Evolutionary conservation across 352 stramenopile species (phyloP), one percentile per base, ranked within the genome.

Genomic region (Pythium periplocum): DNA sequence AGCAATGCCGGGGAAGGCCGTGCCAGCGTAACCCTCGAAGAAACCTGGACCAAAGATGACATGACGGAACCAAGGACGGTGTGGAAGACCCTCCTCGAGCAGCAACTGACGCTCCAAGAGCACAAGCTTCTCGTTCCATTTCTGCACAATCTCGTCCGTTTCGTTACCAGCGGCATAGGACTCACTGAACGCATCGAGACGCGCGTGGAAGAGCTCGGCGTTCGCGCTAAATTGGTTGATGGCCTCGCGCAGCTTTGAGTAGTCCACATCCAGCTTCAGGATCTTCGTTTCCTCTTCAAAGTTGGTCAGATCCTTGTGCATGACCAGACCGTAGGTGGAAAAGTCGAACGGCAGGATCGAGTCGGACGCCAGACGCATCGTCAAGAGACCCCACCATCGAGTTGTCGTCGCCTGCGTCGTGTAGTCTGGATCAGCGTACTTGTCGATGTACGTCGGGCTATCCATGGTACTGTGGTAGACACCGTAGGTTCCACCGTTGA

Each of bases 401-500:
- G 72, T 53, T 17, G 64, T 54, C 35, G 68, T 59, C 26, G 58
- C 61, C 44, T 53, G n/a, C 41, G 66, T 55, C 35, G 48, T 45
- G 55, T 71, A 86, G 11, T 60, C 54, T 11, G 75, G 75, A 45
- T 86, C 75, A 11, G 53, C 62, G 26, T 64, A 56, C 6, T 42
- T 78, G 26, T 83, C 70, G 30, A 82, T 48, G 53, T 70, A 90
- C 45, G 55, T 64, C 51, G 83, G 81, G 46, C 62, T 83, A 60
- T 93, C 83, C 64, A 87, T 91, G 34, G 82, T 76, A 41, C 65
- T 83, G 59, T 96, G 86, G 60, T 96, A 93, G 10, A 71, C 63
- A 32, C 83, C 83, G 67, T 93, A 92, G 1, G 54, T 55, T 0
- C 48, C 62, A 2, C 55, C 48, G 6, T 44, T 63, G 17, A 64